Evolutionary conservation across 78 protist species (phyloP), one percentile per base, ranked within the genome.

Genomic region (Protostelium mycophagum): DNA sequence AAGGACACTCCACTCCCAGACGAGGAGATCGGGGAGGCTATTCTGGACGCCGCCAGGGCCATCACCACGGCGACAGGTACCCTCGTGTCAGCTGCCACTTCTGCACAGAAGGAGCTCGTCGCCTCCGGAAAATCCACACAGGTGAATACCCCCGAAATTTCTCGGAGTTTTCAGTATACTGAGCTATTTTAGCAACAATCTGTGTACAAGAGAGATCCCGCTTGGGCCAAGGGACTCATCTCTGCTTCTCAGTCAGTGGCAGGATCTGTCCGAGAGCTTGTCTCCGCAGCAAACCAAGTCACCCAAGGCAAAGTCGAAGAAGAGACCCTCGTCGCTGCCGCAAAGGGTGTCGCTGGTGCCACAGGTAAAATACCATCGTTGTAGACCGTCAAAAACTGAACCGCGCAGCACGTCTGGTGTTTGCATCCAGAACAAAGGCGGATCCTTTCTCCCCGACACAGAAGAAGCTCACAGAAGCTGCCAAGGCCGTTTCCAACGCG

Each of bases 161-260:
- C n/a, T n/a, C n/a, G n/a, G n/a, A n/a, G n/a, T n/a, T n/a, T n/a
- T n/a, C n/a, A n/a, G n/a, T n/a, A n/a, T n/a, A n/a, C n/a, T n/a
- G n/a, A n/a, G n/a, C n/a, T n/a, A n/a, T n/a, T n/a, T n/a, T n/a
- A n/a, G n/a, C n/a, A 83, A 39, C 9, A 38, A 34, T 63, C 37
- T 28, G 85, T 90, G n/a, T 93, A 93, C 92, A 90, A 91, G 87
- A 37, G 93, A 36, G 95, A 93, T 83, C 95, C 95, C 89, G 90
- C 91, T 28, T 93, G 95, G 95, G 95, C 91, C 38, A 83, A 91
- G 83, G 95, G 95, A 83, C 89, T 93, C 39, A 89, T 93, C 39
- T 93, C 95, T 35, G 95, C 95, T 1, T 91, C 95, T 5, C 89
- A 93, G 39, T 37, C 93, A 28, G 95, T 93, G n/a, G 95, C 95